phyloP scores from a whole-genome alignment of 169 alveolate genomes.

The Cryptosporidium meleagridis region DNA sequence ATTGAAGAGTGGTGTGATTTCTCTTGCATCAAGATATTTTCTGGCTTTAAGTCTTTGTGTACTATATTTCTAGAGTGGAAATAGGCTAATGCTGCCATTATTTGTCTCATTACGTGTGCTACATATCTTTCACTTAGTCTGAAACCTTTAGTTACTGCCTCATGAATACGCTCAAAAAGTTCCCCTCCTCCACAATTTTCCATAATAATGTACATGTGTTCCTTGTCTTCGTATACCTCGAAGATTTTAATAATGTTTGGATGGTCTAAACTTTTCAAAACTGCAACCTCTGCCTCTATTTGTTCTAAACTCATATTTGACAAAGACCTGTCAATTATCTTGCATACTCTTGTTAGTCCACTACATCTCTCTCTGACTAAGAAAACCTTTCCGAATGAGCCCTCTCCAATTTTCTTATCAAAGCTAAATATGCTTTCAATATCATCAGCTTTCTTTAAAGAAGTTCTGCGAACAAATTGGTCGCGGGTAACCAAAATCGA shows the following conservation, averaged over 20 bases:
- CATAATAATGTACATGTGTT: slow-evolving; percentile 91
- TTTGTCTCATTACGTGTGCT: slow-evolving; percentile 91
- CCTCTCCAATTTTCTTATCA: slow-evolving; percentile 78
- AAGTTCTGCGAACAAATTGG: slow-evolving; percentile 77
- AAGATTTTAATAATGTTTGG: slow-evolving; percentile 90
- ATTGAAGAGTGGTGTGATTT: slow-evolving; percentile 87
- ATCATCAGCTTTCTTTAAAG: slow-evolving; percentile 44
- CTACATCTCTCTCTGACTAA: slow-evolving; percentile 78
- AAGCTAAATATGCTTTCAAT: slow-evolving; percentile 74
- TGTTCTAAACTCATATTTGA: slow-evolving; percentile 77
- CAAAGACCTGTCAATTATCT: slow-evolving; percentile 76
- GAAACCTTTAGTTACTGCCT: slow-evolving; percentile 77
- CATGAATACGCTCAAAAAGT: slow-evolving; percentile 94
- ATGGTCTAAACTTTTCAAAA: slow-evolving; percentile 88
- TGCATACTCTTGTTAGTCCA: slow-evolving; percentile 76
- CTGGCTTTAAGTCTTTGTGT: slow-evolving; percentile 98
- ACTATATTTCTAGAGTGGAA: slow-evolving; percentile 92
- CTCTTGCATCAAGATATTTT: slow-evolving; percentile 91
- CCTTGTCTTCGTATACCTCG: slow-evolving; percentile 92
- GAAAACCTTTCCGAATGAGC: slow-evolving; percentile 81
- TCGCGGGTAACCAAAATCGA: slow-evolving; percentile 76
- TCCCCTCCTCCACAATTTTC: slow-evolving; percentile 96
- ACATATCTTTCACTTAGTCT: slow-evolving; percentile 90
- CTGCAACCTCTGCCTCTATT: slow-evolving; percentile 79
- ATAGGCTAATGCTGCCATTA: slow-evolving; percentile 93